Percentiles rank a stretch among this genome's conserved stretches.
Conservation (phyloP, 768 basidiomycete species). For the Phylloporus arenicola region DNA sequence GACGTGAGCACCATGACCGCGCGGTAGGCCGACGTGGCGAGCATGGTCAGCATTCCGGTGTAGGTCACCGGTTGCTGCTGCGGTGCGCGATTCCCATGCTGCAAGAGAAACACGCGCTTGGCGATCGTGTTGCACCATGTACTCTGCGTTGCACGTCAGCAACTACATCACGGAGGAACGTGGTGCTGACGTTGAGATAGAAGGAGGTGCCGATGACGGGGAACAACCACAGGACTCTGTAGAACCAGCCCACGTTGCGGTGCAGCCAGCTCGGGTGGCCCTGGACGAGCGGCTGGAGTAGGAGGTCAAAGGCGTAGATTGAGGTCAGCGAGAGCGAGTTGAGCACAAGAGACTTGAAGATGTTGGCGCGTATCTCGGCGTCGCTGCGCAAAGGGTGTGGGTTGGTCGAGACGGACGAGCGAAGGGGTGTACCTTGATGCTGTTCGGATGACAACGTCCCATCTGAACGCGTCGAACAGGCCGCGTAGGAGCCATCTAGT, state of each 20-base stretch:
- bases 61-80: slow-evolving; percentile 54
- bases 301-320: slow-evolving; percentile 69
- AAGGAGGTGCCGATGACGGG: slow-evolving; percentile 73
- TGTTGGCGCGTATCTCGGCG: slow-evolving; percentile 65
- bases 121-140: slow-evolving; percentile 76
- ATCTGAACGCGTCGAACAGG: slow-evolving; percentile 66
- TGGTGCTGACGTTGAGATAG: slow-evolving; percentile 68
- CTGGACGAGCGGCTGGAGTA: slow-evolving; percentile 63
- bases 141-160: slow-evolving; percentile 42
- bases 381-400: slow-evolving; percentile 45
- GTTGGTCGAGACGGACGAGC: not conserved
- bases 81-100: slow-evolving; percentile 57
- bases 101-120: slow-evolving; percentile 65
- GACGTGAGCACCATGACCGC: slow-evolving; percentile 79
- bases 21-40: slow-evolving; percentile 79
- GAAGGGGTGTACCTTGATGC: slow-evolving; percentile 48
- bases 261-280: slow-evolving; percentile 62
- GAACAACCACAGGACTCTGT: slow-evolving; percentile 72
- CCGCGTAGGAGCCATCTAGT: slow-evolving; percentile 54
- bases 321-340: slow-evolving; percentile 68
- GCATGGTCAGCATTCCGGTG: slow-evolving; percentile 62
- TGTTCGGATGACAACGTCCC: slow-evolving; percentile 57
- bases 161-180: slow-evolving; percentile 5
- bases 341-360: slow-evolving; percentile 70
- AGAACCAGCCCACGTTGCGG: slow-evolving; percentile 70